Percentiles rank a stretch among this genome's conserved stretches.
phyloP scores from a whole-genome alignment of 495 filamentous ascomycete species.

The Tuber aestivum region DNA sequence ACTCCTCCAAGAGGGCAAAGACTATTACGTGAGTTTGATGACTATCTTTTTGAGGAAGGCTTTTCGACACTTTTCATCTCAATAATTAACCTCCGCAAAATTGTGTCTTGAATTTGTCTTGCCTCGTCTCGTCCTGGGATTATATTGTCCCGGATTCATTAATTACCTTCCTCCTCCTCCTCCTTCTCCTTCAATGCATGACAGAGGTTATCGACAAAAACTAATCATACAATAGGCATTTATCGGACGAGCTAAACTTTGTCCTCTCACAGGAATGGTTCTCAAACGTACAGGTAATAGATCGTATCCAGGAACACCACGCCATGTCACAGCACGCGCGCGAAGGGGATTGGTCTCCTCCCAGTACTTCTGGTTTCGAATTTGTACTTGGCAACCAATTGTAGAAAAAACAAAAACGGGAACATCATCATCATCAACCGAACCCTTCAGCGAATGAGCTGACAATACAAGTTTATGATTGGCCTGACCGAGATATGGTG shows the following conservation, averaged over 20 bases:
- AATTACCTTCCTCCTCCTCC: background rate
- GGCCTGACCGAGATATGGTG: background rate
- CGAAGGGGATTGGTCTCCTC: conserved; percentile 16
- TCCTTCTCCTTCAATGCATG: background rate
- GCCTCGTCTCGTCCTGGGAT: background rate
- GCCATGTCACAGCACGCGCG: conserved; percentile 23
- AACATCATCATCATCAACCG: background rate
- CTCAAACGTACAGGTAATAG: conserved; percentile 23
- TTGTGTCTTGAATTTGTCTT: conserved; percentile 11
- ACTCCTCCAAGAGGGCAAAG: conserved; percentile 25
- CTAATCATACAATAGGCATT: conserved; percentile 25
- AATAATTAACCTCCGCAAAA: conserved; percentile 13
- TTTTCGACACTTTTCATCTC: conserved; percentile 2
- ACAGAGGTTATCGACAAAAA: background rate
- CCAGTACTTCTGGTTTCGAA: background rate
- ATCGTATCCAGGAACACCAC: conserved; percentile 33
- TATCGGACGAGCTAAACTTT: conserved; percentile 37
- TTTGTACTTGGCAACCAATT: background rate
- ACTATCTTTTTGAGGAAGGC: background rate
- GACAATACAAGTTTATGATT: background rate
- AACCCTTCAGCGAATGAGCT: background rate
- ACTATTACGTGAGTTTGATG: conserved; percentile 31
- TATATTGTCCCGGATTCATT: background rate
- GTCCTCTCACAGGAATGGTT: conserved; percentile 23
- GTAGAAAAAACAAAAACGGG: background rate